Evolutionary conservation across 1,284 basidiomycete genomes (phyloP).

Genomic region (Trichosporon inkin): DNA sequence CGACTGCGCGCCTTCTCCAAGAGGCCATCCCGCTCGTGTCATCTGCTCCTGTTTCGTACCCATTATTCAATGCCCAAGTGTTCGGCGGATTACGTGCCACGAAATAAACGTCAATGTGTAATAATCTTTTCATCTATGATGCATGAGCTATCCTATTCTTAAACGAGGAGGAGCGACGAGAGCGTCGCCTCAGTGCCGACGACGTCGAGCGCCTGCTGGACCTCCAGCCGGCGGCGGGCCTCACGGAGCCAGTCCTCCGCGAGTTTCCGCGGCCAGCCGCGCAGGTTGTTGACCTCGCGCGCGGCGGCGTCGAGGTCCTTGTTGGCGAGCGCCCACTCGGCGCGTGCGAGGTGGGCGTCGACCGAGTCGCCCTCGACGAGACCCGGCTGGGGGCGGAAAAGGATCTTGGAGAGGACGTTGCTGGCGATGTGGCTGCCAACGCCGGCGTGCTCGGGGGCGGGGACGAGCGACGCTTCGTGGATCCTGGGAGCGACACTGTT

Average conservation of each 20-base stretch:
- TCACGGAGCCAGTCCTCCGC: conserved; percentile 89
- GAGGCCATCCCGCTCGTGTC: too few species aligned
- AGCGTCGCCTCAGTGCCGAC: conserved; percentile 76
- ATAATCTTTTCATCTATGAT: conserved; percentile 6
- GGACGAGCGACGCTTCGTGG: conserved; percentile 82
- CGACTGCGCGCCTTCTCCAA: too few species aligned
- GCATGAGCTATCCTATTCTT: conserved; percentile 18
- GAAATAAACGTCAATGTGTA: background rate
- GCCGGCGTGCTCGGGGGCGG: conserved; percentile 65
- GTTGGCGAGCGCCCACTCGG: conserved; percentile 84
- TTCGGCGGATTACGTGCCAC: too few species aligned
- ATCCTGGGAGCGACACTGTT: conserved; percentile 79
- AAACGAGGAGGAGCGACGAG: conserved; percentile 54
- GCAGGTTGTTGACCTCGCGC: conserved; percentile 85
- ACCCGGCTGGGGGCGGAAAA: conserved; percentile 70
- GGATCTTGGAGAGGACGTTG: conserved; percentile 66
- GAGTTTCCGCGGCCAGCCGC: conserved; percentile 76
- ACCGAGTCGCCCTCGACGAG: conserved; percentile 74
- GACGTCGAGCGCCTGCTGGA: conserved; percentile 88
- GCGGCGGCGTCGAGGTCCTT: conserved; percentile 90
- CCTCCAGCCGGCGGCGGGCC: conserved; percentile 81
- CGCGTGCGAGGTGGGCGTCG: conserved; percentile 76
- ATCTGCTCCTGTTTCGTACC: too few species aligned
- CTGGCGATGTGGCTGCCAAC: conserved; percentile 83
- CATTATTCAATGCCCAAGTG: too few species aligned